A percentile compares a stretch with the other conserved stretches of the same genome.
These are phyloP conservation scores for Cladosporium velox DNA, from an alignment of 2,329 filamentous ascomycete genomes.

Conservation along the genomic window DNA sequence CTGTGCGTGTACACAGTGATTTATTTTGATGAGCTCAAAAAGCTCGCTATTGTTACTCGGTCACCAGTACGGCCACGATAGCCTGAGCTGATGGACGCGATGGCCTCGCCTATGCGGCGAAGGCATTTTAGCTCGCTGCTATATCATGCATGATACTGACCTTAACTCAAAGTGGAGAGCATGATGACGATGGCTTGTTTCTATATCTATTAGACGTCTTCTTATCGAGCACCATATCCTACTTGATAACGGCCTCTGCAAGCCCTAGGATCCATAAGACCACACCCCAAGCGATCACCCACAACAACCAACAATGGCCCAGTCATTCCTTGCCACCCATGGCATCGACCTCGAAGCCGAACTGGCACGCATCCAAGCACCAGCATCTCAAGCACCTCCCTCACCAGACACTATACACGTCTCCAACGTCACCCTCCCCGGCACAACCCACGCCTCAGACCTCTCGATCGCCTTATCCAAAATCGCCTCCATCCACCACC, in stretches of 20 bases:
- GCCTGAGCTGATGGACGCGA: not conserved
- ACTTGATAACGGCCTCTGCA: not conserved
- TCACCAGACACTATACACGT: constrained; percentile 5
- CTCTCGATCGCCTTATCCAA: constrained; percentile 27
- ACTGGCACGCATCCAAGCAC: constrained; percentile 34
- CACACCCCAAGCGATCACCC: not conserved
- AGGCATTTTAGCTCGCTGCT: constrained; percentile 3
- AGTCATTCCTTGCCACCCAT: constrained; percentile 34
- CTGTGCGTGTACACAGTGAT: not conserved
- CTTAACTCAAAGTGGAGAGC: not conserved
- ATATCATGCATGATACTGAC: constrained; percentile 10
- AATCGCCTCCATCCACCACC: constrained; percentile 28
- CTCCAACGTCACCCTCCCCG: constrained; percentile 25
- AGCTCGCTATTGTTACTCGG: not conserved
- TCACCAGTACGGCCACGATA: not conserved
- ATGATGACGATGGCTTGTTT: not conserved
- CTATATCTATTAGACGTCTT: not conserved
- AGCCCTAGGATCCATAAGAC: not conserved
- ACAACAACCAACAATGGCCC: constrained; percentile 29
- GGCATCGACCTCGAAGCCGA: constrained; percentile 40
- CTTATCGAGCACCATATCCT: not conserved
- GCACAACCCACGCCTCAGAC: constrained; percentile 14
- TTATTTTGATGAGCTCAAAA: too few species aligned
- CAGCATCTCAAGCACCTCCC: not conserved
- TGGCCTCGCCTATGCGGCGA: not conserved